A percentile compares a stretch with the other conserved stretches of the same genome.
Conservation (phyloP, 108 stramenopile genomes). For the Seminavis robusta region DNA sequence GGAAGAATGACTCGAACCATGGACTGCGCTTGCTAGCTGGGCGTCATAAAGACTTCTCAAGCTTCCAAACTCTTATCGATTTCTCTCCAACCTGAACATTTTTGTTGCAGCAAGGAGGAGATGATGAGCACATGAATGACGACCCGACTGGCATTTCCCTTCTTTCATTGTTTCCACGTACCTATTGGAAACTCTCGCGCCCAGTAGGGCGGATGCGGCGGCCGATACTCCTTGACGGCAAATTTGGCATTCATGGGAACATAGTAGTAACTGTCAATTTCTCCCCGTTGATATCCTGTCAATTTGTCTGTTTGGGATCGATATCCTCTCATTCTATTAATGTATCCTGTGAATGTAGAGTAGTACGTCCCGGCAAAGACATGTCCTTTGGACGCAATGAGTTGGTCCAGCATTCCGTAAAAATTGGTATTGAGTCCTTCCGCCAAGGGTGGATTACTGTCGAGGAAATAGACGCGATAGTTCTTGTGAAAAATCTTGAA, state of each 20-base stretch:
- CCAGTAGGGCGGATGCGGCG: slow-evolving; percentile 25
- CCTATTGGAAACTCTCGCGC: slow-evolving; percentile 28
- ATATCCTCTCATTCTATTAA: slow-evolving; percentile 80
- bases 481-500: slow-evolving; percentile 64
- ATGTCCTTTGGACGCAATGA: slow-evolving; percentile 74
- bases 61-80: no score
- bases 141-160: no score
- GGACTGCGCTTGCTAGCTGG: no score
- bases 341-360: slow-evolving; percentile 75
- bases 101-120: no score
- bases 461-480: slow-evolving; percentile 63
- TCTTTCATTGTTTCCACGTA: no score
- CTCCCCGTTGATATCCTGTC: slow-evolving; percentile 51
- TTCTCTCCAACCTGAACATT: no score
- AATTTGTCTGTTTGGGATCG: slow-evolving; percentile 58
- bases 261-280: slow-evolving; percentile 55
- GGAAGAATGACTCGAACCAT: no score
- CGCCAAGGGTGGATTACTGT: slow-evolving; percentile 65
- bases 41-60: no score
- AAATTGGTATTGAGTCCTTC: slow-evolving; percentile 67
- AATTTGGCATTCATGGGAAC: slow-evolving; percentile 33
- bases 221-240: slow-evolving; percentile 34
- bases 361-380: slow-evolving; percentile 73
- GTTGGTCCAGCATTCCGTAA: slow-evolving; percentile 79
- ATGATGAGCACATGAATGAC: no score